phyloP scores from a whole-genome alignment of 1,284 basidiomycete species.

The Schizopora paradoxa region DNA sequence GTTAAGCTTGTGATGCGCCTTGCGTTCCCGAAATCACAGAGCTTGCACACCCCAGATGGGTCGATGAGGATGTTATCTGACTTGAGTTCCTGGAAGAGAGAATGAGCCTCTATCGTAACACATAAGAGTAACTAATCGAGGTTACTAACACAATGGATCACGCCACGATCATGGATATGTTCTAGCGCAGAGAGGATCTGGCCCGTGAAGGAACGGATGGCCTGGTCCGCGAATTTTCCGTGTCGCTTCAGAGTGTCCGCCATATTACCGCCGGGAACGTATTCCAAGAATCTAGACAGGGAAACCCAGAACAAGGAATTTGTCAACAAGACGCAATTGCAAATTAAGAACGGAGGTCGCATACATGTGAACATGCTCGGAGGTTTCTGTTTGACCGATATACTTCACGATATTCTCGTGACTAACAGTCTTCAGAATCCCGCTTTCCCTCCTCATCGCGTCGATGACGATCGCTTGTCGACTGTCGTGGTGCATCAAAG shows the following conservation, averaged over 20 bases:
- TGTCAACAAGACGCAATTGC: neutral
- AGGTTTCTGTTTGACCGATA: slow-evolving; percentile 63
- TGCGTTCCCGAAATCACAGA: slow-evolving; percentile 76
- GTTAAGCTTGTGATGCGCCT: too few relatives aligned
- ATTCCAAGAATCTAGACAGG: slow-evolving; percentile 52
- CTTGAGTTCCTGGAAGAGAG: slow-evolving; percentile 55
- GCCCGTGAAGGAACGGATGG: slow-evolving; percentile 64
- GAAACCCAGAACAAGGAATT: too few relatives aligned
- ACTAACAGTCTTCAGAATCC: slow-evolving; percentile 62
- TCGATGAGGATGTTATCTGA: slow-evolving; percentile 79
- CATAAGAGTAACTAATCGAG: neutral
- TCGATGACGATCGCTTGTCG: slow-evolving; percentile 53
- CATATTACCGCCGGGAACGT: slow-evolving; percentile 78
- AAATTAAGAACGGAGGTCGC: slow-evolving; percentile 18
- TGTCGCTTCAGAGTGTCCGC: slow-evolving; percentile 60
- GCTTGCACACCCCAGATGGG: slow-evolving; percentile 68
- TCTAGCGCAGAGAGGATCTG: slow-evolving; percentile 74
- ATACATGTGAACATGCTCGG: slow-evolving; percentile 53
- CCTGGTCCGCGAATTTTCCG: slow-evolving; percentile 60
- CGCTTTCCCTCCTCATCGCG: slow-evolving; percentile 60
- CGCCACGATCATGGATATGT: slow-evolving; percentile 66
- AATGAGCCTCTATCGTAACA: neutral
- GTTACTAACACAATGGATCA: slow-evolving; percentile 59
- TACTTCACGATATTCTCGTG: slow-evolving; percentile 73
- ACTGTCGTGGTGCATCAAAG: slow-evolving; percentile 48